Evolutionary conservation across 2,329 filamentous ascomycete genomes (phyloP).

Genomic region (Alternaria hordeiaustralica): DNA sequence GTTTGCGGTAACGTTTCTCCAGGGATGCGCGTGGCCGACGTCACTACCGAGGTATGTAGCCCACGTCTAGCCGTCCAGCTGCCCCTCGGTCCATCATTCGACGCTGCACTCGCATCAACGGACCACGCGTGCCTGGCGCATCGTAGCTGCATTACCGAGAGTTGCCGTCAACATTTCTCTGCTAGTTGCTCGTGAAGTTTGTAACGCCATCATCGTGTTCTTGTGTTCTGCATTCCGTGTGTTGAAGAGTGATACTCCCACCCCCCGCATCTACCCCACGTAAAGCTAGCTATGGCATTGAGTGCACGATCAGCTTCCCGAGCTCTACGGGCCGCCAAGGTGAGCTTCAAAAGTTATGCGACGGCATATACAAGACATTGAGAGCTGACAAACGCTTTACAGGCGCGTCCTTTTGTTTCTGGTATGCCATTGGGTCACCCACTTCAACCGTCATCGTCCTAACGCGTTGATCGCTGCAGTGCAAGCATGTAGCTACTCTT

Average conservation of each 20-base stretch:
- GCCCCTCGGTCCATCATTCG: constrained; percentile 40
- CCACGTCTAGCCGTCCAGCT: constrained; percentile 23
- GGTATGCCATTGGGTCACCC: constrained; percentile 42
- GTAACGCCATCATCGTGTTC: constrained; percentile 5
- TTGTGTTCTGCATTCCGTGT: constrained; percentile 3
- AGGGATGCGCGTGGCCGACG: constrained; percentile 9
- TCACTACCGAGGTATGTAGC: constrained; percentile 12
- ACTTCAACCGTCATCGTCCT: constrained; percentile 8
- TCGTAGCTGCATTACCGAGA: constrained; percentile 31
- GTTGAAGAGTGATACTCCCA: constrained; percentile 17
- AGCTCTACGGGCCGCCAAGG: constrained; percentile 69
- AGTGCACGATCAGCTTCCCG: constrained; percentile 67
- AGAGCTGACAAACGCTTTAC: constrained; percentile 27
- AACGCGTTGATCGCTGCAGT: constrained; percentile 33
- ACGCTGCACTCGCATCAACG: constrained; percentile 36
- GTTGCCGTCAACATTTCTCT: constrained; percentile 35
- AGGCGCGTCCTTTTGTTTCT: constrained; percentile 41
- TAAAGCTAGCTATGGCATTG: constrained; percentile 64
- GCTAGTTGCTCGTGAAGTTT: constrained; percentile 3
- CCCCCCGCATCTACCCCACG: constrained; percentile 41
- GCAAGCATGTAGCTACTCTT: constrained; percentile 68
- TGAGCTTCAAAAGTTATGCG: constrained; percentile 48
- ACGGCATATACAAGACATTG: background rate
- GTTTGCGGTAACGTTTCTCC: constrained; percentile 37
- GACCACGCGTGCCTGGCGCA: constrained; percentile 27